phyloP scores from a whole-genome alignment of 129 eudicot genomes.

The Chrysanthemum seticuspe region DNA sequence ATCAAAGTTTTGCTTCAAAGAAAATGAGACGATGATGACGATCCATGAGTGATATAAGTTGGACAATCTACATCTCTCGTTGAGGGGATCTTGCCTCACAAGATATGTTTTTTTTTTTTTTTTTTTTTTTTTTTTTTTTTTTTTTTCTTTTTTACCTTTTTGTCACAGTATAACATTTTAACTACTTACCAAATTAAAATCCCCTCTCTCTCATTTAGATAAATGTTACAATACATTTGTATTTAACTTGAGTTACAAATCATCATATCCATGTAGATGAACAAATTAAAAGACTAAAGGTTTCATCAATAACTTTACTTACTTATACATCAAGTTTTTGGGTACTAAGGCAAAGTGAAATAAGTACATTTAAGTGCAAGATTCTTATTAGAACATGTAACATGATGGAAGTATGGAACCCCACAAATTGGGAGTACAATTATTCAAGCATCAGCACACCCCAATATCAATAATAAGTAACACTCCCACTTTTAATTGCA shows the following conservation, averaged over 20 bases:
- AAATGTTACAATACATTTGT: too few relatives aligned
- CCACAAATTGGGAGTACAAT: constrained; percentile 21
- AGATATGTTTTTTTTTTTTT: constrained; percentile 11
- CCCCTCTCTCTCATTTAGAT: background rate
- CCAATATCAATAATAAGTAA: constrained; percentile 13
- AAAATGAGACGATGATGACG: constrained; percentile 27
- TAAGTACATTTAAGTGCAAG: background rate
- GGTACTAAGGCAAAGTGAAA: background rate
- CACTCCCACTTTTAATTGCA: constrained; percentile 23
- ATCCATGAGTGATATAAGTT: constrained; percentile 30
- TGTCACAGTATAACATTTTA: background rate
- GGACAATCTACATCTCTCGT: constrained; percentile 35
- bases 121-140: background rate
- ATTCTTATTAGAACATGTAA: constrained; percentile 22
- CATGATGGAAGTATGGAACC: constrained; percentile 21
- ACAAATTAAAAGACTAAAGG: background rate
- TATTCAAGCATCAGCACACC: constrained; percentile 18
- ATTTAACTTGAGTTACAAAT: too few relatives aligned
- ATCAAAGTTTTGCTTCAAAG: constrained; percentile 40
- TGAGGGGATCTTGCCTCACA: constrained; percentile 30
- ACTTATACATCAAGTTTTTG: background rate
- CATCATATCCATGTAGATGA: background rate
- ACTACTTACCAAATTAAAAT: constrained; percentile 18
- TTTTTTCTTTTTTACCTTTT: background rate
- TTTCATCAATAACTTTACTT: constrained; percentile 2